A percentile compares a stretch with the other conserved stretches of the same genome.
Evolutionary conservation across 371 early-diverging fungal species (phyloP).

Genomic region (Mucor sp.): DNA sequence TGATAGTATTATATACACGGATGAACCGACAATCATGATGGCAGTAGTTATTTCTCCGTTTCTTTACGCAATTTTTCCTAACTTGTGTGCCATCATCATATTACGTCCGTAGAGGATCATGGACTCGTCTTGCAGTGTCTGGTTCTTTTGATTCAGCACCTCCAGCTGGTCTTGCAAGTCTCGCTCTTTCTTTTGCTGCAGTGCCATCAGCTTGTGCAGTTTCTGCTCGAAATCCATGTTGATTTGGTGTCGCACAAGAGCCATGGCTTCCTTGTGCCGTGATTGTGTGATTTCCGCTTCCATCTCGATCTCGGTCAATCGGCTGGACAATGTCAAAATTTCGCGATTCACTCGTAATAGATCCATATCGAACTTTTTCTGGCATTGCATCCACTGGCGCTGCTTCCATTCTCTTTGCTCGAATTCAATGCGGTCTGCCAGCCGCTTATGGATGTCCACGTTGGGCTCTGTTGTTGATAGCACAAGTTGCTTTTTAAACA

Average conservation of each 20-base stretch:
- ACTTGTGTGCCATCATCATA: constrained; percentile 10
- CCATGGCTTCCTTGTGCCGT: constrained; percentile 6
- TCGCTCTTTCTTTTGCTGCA: constrained; percentile 1
- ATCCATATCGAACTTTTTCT: constrained; percentile 15
- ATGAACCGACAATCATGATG: not conserved
- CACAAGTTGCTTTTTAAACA: constrained; percentile 2
- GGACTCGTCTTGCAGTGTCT: constrained; percentile 15
- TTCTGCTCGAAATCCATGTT: not conserved
- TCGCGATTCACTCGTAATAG: constrained; percentile 17
- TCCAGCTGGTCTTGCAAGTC: constrained; percentile 5
- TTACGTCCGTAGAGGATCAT: constrained; percentile 17
- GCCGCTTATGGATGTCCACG: not conserved
- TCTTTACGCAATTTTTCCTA: constrained; percentile 16
- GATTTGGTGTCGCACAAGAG: not conserved
- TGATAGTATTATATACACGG: not conserved
- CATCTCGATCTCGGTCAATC: constrained; percentile 21
- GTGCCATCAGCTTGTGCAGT: not conserved
- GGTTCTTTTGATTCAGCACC: constrained; percentile 12
- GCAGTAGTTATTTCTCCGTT: constrained; percentile 15
- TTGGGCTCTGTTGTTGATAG: not conserved
- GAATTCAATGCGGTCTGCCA: constrained; percentile 14
- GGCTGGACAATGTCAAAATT: constrained; percentile 12
- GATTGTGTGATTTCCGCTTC: constrained; percentile 11
- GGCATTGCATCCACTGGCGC: not conserved
- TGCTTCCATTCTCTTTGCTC: constrained; percentile 19